These are phyloP conservation scores for Nicotiana sylvestris DNA, from an alignment of 257 asterid genomes.

Conservation along the genomic window DNA sequence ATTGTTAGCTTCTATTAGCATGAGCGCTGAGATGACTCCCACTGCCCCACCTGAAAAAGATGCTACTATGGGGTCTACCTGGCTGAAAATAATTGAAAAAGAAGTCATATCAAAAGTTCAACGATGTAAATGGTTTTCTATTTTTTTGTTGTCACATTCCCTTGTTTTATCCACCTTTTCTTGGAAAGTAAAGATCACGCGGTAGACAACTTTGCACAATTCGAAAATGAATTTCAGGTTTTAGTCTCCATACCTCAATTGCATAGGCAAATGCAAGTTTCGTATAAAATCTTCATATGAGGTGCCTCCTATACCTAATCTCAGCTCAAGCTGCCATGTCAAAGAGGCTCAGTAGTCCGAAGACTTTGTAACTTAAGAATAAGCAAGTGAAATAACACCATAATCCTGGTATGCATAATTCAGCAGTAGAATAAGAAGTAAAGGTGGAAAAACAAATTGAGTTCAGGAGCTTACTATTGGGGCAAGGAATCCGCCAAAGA, in stretches of 20 bases:
- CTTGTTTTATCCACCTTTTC: background rate
- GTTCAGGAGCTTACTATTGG: conserved; percentile 63
- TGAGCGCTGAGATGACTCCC: conserved; percentile 83
- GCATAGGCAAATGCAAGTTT: conserved; percentile 79
- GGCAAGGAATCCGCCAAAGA: conserved; percentile 85
- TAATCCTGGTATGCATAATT: background rate
- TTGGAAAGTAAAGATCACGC: background rate
- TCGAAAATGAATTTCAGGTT: background rate
- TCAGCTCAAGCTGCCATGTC: conserved; percentile 73
- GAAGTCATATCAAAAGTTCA: background rate
- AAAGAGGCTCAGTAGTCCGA: conserved; percentile 18
- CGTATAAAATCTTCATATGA: conserved; percentile 74
- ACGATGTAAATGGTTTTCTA: background rate
- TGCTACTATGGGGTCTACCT: conserved; percentile 95
- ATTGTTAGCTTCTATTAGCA: conserved; percentile 80
- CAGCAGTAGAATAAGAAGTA: background rate
- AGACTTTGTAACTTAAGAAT: background rate
- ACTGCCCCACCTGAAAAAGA: conserved; percentile 98
- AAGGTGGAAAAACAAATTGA: background rate
- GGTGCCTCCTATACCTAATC: conserved; percentile 84
- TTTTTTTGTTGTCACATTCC: background rate
- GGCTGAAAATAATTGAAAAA: conserved; percentile 40
- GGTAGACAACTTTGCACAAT: background rate
- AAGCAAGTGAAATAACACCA: background rate
- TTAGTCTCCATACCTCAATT: conserved; percentile 50